Evolutionary conservation across 2,329 filamentous ascomycete species (phyloP).

Genomic region (Aspergillus phoenicis): DNA sequence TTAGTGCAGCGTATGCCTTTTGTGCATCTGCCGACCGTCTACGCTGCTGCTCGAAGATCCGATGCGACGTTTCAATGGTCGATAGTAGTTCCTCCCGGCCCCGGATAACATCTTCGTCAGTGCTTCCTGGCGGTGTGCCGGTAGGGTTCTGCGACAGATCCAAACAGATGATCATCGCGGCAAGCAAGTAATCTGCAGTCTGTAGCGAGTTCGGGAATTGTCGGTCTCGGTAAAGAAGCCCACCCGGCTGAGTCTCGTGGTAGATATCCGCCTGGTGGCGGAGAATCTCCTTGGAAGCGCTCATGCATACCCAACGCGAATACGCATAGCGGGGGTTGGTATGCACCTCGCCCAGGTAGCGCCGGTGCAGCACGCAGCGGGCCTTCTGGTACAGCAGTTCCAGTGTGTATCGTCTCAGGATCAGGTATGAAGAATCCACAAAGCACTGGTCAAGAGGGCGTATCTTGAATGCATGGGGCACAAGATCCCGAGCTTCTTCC

Average conservation of each 20-base stretch:
- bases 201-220: conserved; percentile 63
- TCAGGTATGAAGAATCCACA: conserved; percentile 52
- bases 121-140: conserved; percentile 3
- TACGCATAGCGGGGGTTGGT: conserved; percentile 42
- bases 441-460: conserved; percentile 43
- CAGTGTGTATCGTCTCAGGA: conserved; percentile 57
- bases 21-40: conserved; percentile 32
- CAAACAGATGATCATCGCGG: conserved; percentile 63
- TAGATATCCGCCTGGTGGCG: conserved; percentile 54
- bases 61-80: conserved; percentile 31
- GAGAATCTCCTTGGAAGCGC: conserved; percentile 53
- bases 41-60: conserved; percentile 29
- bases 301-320: conserved; percentile 51
- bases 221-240: conserved; percentile 54
- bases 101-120: conserved; percentile 17
- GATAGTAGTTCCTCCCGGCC: conserved; percentile 28
- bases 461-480: conserved; percentile 27
- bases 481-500: conserved; percentile 32
- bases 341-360: conserved; percentile 48
- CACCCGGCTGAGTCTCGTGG: conserved; percentile 57
- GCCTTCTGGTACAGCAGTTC: conserved; percentile 56
- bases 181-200: conserved; percentile 64
- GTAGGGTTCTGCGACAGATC: conserved; percentile 30
- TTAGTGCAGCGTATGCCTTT: conserved; percentile 30
- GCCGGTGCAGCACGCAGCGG: conserved; percentile 57